phyloP scores from a whole-genome alignment of 495 filamentous ascomycete genomes.

The Aspergillus avenaceus region DNA sequence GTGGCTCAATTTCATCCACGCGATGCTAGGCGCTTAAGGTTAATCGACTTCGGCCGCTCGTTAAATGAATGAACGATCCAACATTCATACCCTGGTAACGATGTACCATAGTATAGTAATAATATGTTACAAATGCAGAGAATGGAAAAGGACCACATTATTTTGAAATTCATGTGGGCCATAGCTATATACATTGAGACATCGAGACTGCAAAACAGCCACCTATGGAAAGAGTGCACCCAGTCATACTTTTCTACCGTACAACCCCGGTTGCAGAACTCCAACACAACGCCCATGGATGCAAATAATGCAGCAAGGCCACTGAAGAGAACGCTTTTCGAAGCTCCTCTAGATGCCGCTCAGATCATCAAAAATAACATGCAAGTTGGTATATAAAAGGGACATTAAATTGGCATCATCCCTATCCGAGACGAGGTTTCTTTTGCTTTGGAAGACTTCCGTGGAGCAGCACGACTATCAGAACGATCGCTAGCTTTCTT shows the following conservation, averaged over 20 bases:
- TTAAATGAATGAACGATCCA: conserved; percentile 53
- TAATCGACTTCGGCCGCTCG: conserved; percentile 82
- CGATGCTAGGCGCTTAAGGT: conserved; percentile 68
- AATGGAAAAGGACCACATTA: not conserved
- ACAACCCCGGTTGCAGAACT: not conserved
- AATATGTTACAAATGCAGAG: no score
- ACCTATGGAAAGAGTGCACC: no score
- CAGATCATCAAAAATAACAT: conserved; percentile 16
- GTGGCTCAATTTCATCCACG: conserved; percentile 83
- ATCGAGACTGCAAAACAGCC: not conserved
- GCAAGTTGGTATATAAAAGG: conserved; percentile 6
- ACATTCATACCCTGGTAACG: not conserved
- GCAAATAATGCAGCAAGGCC: conserved; percentile 9
- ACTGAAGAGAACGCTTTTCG: not conserved
- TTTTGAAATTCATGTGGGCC: not conserved
- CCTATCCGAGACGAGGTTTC: conserved; percentile 34
- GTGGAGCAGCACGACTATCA: conserved; percentile 21
- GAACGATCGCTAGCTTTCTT: conserved; percentile 23
- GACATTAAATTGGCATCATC: conserved; percentile 43
- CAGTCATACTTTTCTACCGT: no score
- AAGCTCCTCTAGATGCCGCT: conserved; percentile 14
- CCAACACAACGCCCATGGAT: conserved; percentile 15
- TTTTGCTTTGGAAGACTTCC: conserved; percentile 28
- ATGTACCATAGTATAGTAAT: no score
- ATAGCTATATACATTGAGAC: not conserved